Base-by-base conservation (phyloP, 352 stramenopile genomes). In the Globisporangium sylvaticum region DNA sequence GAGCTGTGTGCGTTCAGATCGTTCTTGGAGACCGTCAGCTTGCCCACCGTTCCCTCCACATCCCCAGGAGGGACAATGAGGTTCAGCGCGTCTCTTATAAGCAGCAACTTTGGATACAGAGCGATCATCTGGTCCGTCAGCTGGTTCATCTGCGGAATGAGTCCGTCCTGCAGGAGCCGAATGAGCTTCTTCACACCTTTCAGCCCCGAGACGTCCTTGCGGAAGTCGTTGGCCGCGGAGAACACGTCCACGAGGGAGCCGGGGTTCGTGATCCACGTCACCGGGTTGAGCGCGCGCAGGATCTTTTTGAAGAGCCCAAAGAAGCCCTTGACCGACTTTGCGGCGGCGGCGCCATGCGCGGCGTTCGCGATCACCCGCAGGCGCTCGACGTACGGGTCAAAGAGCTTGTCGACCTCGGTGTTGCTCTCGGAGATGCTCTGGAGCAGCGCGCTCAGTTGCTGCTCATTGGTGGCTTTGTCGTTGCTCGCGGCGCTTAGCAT, bases 111-210 rank as follows among this genome's bases (percentile, higher is more conserved):
- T 14, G 52, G 52, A 31, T 58, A 58, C 14, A 58, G 24, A 1
- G 24, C 29, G 25, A 15, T 58, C 24, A 58, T 8, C 20, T 58
- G 52, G 52, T 58, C 52, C 1, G 25, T 58, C 24, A 58, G 52
- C 52, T 58, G 52, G 15, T 58, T 58, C 52, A 58, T 58, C 52
- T 58, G 52, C 14, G 52, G 52, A 5, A 58, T n/a, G 52, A 58
- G 52, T 24, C 52, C 52, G n/a, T 58, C 52, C 24, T 58, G 52
- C 52, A 58, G 20, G 24, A 58, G 52, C 25, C 52, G 25, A 5
- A 20, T 58, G 52, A 37, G 52, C 27, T 58, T 58, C 27, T 58
- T 58, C 14, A 58, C 27, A 15, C 25, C 52, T 3, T 58, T 58
- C 14, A 58, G 24, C 6, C 52, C 52, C 14, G 52, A 34, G 14